These are phyloP conservation scores for Beauveria scarabaeidicola DNA, from an alignment of 2,329 filamentous ascomycete genomes.

Conservation along the genomic window DNA sequence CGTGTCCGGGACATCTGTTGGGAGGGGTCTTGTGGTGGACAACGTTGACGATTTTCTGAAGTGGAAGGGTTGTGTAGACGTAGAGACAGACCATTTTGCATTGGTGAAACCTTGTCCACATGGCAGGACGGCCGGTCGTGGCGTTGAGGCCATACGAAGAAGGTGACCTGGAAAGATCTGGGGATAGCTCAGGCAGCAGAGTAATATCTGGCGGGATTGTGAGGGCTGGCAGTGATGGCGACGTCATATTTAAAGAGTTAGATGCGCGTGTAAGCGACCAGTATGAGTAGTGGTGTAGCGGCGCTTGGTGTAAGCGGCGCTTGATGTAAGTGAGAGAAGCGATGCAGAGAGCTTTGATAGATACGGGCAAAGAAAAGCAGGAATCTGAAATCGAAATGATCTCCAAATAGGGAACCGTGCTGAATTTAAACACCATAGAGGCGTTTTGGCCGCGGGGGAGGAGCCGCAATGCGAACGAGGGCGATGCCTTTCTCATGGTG, in stretches of 20 bases:
- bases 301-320: not conserved
- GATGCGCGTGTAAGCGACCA: not conserved
- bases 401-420: not conserved
- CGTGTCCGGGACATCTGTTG: constrained; percentile 36
- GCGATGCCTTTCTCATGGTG: not conserved
- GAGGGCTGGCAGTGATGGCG: not conserved
- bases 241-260: not conserved
- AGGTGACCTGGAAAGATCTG: constrained; percentile 15
- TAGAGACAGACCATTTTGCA: constrained; percentile 49
- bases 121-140: constrained; percentile 41
- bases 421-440: not conserved
- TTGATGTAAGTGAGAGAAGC: not conserved
- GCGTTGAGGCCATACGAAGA: constrained; percentile 21
- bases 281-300: not conserved
- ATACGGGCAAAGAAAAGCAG: not conserved
- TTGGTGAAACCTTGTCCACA: constrained; percentile 46
- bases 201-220: not conserved
- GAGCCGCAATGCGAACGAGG: constrained; percentile 1
- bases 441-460: not conserved
- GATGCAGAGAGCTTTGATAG: not conserved
- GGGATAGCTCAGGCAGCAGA: not conserved
- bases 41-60: constrained; percentile 40
- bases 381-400: not conserved
- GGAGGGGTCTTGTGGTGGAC: constrained; percentile 32
- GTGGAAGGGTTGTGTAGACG: constrained; percentile 44